Conservation (phyloP, 2,329 filamentous ascomycete species). For the Cucurbitaria berberidis region DNA sequence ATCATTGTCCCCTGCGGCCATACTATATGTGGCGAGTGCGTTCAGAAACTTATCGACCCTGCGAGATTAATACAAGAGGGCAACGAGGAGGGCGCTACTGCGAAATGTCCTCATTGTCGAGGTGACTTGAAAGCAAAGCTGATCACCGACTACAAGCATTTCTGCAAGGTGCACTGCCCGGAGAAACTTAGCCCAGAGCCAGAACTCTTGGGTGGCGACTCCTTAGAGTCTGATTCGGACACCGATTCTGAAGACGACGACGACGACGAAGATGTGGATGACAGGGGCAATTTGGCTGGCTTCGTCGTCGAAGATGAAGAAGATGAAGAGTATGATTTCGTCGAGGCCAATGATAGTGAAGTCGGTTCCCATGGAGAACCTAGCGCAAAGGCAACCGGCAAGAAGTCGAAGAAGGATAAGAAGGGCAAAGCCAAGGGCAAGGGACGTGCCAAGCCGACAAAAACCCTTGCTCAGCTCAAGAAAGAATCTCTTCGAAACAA, state of each 20-base stretch:
- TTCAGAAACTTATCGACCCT: conserved; percentile 71
- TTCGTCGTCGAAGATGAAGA: conserved; percentile 63
- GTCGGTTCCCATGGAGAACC: conserved; percentile 37
- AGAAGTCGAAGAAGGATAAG: conserved; percentile 32
- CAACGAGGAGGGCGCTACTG: conserved; percentile 56
- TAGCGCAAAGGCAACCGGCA: conserved; percentile 24
- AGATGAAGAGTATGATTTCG: conserved; percentile 46
- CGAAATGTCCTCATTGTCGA: conserved; percentile 80
- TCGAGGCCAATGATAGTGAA: conserved; percentile 47
- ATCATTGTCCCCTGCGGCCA: conserved; percentile 88
- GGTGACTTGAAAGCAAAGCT: conserved; percentile 68
- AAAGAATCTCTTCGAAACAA: conserved; percentile 69
- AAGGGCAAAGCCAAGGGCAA: conserved; percentile 59
- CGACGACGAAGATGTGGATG: conserved; percentile 48
- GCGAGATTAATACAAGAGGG: conserved; percentile 57
- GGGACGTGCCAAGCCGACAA: conserved; percentile 39
- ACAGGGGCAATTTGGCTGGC: conserved; percentile 50
- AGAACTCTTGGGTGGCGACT: conserved; percentile 32
- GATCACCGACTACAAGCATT: conserved; percentile 75
- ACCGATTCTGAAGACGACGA: conserved; percentile 47
- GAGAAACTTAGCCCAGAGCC: conserved; percentile 46
- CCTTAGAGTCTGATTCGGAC: conserved; percentile 41
- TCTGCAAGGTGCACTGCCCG: conserved; percentile 74
- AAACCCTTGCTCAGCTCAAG: conserved; percentile 70
- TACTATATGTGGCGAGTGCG: conserved; percentile 77